phyloP scores from a whole-genome alignment of 2,329 filamentous ascomycete species.

The Botrytis squamosa region DNA sequence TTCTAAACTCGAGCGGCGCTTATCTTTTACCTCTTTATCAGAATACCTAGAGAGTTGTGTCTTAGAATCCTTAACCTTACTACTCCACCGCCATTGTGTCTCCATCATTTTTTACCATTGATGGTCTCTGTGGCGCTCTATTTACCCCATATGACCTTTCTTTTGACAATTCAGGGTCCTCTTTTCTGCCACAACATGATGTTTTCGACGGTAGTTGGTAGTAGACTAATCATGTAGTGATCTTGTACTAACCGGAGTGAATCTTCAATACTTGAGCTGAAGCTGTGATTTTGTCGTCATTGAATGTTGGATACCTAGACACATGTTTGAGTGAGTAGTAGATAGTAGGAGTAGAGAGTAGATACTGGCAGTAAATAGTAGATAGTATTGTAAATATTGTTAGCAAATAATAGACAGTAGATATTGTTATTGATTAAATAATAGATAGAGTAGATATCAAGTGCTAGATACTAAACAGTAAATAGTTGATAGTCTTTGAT shows the following conservation, averaged over 20 bases:
- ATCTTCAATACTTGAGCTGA: not conserved
- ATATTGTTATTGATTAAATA: too few species aligned
- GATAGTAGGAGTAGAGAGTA: not conserved
- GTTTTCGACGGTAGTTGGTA: not conserved
- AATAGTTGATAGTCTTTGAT: not conserved
- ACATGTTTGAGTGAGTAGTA: not conserved
- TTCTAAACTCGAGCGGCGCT: not conserved
- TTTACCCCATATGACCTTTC: conserved; percentile 8
- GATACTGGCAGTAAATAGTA: not conserved
- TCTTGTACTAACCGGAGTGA: not conserved
- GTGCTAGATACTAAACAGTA: not conserved
- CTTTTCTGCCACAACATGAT: not conserved
- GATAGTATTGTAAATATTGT: not conserved
- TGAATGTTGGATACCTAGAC: not conserved
- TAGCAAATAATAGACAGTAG: too few species aligned
- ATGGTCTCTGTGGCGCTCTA: not conserved
- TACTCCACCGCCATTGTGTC: conserved; percentile 7
- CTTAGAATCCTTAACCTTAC: not conserved
- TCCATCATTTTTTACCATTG: not conserved
- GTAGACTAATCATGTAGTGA: not conserved
- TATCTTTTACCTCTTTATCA: conserved; percentile 10
- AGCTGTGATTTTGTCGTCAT: not conserved
- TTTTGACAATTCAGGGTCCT: not conserved
- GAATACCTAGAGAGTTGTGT: not conserved
- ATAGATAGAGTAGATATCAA: not conserved